A percentile compares a stretch with the other conserved stretches of the same genome.
Evolutionary conservation across 495 filamentous ascomycete species (phyloP).

Genomic region (Penicillium turbatum): DNA sequence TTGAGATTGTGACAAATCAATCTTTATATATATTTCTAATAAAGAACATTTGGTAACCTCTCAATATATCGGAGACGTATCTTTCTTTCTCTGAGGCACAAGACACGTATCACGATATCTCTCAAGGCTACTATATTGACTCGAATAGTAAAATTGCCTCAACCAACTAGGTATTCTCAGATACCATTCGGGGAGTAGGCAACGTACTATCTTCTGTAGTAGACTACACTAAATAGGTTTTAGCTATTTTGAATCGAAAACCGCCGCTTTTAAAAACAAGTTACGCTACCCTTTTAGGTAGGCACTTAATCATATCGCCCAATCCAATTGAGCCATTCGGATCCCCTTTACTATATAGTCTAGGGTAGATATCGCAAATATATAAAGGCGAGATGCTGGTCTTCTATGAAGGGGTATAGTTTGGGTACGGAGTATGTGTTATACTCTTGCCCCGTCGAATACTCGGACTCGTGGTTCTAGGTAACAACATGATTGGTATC

Average conservation of each 20-base stretch:
- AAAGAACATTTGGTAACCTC: constrained; percentile 42
- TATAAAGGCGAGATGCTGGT: constrained; percentile 8
- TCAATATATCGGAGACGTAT: constrained; percentile 39
- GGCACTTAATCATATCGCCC: constrained; percentile 3
- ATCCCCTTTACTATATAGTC: constrained; percentile 3
- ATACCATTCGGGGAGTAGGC: constrained; percentile 5
- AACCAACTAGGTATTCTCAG: neutral
- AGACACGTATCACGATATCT: constrained; percentile 4
- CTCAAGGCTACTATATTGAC: constrained; percentile 3
- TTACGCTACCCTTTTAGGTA: constrained; percentile 4
- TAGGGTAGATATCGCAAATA: neutral
- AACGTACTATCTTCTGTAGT: constrained; percentile 8
- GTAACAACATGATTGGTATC: constrained; percentile 9
- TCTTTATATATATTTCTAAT: constrained; percentile 41
- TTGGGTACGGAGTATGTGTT: constrained; percentile 9
- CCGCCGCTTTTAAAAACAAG: neutral
- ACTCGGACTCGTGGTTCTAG: constrained; percentile 7
- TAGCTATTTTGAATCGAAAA: constrained; percentile 3
- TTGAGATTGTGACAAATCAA: constrained; percentile 28
- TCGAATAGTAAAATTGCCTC: constrained; percentile 1
- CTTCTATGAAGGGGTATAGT: constrained; percentile 3
- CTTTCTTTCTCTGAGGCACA: constrained; percentile 6
- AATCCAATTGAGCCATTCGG: constrained; percentile 6
- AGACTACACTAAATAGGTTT: constrained; percentile 11
- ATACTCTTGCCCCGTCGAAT: constrained; percentile 6